Conservation (phyloP, 495 filamentous ascomycete species). For the Antarctomyces pellizariae region DNA sequence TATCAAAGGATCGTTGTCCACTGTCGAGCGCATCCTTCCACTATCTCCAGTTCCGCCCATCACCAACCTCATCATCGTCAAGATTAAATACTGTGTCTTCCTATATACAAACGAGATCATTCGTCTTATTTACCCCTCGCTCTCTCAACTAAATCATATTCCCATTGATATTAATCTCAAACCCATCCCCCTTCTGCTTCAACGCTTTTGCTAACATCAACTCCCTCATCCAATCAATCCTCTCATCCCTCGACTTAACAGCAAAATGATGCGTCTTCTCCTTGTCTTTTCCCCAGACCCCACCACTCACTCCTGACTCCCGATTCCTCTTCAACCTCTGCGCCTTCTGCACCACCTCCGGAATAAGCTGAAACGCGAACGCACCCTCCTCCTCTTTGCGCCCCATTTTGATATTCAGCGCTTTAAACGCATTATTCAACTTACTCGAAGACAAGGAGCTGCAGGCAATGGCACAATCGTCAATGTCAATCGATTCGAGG, state of each 20-base stretch:
- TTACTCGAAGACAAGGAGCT: slow-evolving; percentile 52
- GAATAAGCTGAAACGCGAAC: slow-evolving; percentile 83
- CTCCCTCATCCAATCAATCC: slow-evolving; percentile 97
- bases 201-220: slow-evolving; percentile 88
- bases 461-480: slow-evolving; percentile 87
- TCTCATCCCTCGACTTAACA: slow-evolving; percentile 61
- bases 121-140: no score
- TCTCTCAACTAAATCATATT: slow-evolving; percentile 50
- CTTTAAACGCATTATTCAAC: slow-evolving; percentile 71
- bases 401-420: slow-evolving; percentile 38
- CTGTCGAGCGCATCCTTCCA: no score
- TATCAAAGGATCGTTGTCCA: no score
- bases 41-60: no score
- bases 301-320: slow-evolving; percentile 18
- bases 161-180: slow-evolving; percentile 61
- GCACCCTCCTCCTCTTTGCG: slow-evolving; percentile 25
- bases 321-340: slow-evolving; percentile 19
- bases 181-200: slow-evolving; percentile 61
- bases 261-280: slow-evolving; percentile 88
- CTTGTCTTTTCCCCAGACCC: slow-evolving; percentile 26
- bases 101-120: no score
- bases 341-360: slow-evolving; percentile 31
- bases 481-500: slow-evolving; percentile 74
- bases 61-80: no score
- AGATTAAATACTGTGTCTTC: no score